A percentile compares a stretch with the other conserved stretches of the same genome.
phyloP scores from a whole-genome alignment of 2,329 filamentous ascomycete species.

The Alternaria brassicicola region DNA sequence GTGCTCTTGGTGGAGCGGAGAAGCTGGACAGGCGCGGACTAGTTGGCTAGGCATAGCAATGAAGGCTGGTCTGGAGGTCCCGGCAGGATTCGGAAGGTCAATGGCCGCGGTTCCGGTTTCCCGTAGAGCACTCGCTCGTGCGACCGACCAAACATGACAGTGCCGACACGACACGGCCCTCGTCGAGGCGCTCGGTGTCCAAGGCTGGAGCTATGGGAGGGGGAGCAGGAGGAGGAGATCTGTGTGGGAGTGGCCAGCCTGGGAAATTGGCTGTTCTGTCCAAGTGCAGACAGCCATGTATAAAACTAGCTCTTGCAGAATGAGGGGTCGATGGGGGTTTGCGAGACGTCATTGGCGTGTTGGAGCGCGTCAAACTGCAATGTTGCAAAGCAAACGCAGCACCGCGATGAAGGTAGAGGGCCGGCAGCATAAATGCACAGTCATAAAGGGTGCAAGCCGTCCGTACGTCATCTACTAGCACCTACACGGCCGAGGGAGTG shows the following conservation, averaged over 20 bases:
- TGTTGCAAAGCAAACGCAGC: slow-evolving; percentile 8
- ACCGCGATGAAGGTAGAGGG: background rate
- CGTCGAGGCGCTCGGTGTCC: slow-evolving; percentile 21
- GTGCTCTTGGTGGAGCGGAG: background rate
- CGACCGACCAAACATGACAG: slow-evolving; percentile 11
- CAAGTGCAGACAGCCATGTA: slow-evolving; percentile 1
- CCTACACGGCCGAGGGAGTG: slow-evolving; percentile 11
- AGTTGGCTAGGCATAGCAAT: background rate
- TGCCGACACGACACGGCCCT: slow-evolving; percentile 20
- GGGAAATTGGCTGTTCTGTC: background rate
- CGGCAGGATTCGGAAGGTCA: slow-evolving; percentile 29
- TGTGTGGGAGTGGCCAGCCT: background rate
- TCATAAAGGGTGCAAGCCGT: slow-evolving; percentile 1
- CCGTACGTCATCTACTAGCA: slow-evolving; percentile 1
- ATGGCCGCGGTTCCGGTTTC: slow-evolving; percentile 28
- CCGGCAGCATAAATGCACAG: background rate
- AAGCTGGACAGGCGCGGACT: background rate
- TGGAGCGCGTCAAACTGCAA: slow-evolving; percentile 13
- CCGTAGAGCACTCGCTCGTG: slow-evolving; percentile 25
- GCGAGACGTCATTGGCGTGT: slow-evolving; percentile 27
- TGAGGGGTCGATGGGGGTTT: slow-evolving; percentile 18
- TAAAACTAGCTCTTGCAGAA: slow-evolving; percentile 3
- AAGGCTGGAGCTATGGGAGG: slow-evolving; percentile 10
- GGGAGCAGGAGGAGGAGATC: no score
- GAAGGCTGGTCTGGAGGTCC: slow-evolving; percentile 3